Percentiles rank a stretch among this genome's conserved stretches.
These are phyloP conservation scores for Trichoderma sp. DNA, from an alignment of 2,329 filamentous ascomycete genomes.

Conservation along the genomic window DNA sequence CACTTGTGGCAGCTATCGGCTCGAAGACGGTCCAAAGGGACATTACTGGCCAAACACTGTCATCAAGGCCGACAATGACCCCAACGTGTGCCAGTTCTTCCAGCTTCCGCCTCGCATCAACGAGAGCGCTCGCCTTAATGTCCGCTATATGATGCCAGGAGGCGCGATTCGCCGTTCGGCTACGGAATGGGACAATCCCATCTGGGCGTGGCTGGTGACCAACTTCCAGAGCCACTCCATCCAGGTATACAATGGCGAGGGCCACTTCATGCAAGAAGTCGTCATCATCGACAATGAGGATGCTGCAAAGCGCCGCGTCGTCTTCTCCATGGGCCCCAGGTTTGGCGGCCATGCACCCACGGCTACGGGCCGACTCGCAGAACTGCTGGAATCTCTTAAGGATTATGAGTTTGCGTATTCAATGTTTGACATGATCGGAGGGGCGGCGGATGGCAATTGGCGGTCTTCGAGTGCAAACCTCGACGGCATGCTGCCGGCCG, in stretches of 20 bases:
- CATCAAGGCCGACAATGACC: not conserved
- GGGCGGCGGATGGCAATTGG: not conserved
- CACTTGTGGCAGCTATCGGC: not conserved
- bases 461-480: not conserved
- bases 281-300: not conserved
- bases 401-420: not conserved
- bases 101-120: not conserved
- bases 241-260: not conserved
- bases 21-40: not conserved
- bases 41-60: not conserved
- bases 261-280: not conserved
- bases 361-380: not conserved
- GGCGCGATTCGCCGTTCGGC: too few relatives aligned
- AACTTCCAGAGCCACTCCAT: not conserved
- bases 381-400: not conserved
- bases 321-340: not conserved
- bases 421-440: not conserved
- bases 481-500: not conserved
- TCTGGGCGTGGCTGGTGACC: constrained; percentile 2
- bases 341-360: not conserved
- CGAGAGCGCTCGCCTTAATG: not conserved
- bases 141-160: not conserved
- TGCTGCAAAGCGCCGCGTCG: not conserved
- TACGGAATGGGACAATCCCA: not conserved
- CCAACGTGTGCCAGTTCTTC: constrained; percentile 1